A percentile compares a stretch with the other conserved stretches of the same genome.
Evolutionary conservation across 2,329 filamentous ascomycete species (phyloP).

Genomic region (Acephala macrosclerotiorum): DNA sequence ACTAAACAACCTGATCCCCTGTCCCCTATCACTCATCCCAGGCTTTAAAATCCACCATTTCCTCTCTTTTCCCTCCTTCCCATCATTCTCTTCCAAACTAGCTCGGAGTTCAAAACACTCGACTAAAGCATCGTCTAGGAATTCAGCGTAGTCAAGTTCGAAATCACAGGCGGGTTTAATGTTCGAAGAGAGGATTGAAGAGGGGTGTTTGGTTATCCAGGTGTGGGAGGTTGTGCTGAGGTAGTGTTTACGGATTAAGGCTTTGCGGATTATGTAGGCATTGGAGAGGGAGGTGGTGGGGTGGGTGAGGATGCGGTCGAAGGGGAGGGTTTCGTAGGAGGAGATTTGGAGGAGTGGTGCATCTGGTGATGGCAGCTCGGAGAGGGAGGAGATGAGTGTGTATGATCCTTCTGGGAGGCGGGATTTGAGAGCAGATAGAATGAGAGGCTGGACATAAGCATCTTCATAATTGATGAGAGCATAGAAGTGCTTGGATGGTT

Average conservation of each 20-base stretch:
- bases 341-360: conserved; percentile 71
- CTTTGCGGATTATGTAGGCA: conserved; percentile 95
- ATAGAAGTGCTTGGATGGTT: conserved; percentile 56
- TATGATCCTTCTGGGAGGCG: conserved; percentile 63
- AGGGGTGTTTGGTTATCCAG: conserved; percentile 86
- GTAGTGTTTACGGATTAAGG: conserved; percentile 95
- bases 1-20: conserved; percentile 90
- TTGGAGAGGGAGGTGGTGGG: conserved; percentile 74
- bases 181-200: conserved; percentile 71
- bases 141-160: conserved; percentile 96
- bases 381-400: conserved; percentile 60
- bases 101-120: conserved; percentile 89
- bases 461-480: conserved; percentile 87
- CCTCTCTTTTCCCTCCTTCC: conserved; percentile 49
- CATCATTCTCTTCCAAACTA: conserved; percentile 75
- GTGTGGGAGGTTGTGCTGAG: conserved; percentile 82
- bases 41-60: conserved; percentile 99
- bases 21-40: conserved; percentile 94
- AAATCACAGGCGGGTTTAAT: conserved; percentile 85
- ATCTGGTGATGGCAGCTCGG: conserved; percentile 39
- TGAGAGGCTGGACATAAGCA: conserved; percentile 85
- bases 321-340: conserved; percentile 88
- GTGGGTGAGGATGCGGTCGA: conserved; percentile 73
- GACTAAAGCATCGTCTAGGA: conserved; percentile 89
- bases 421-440: conserved; percentile 73